Percentiles rank a stretch among this genome's conserved stretches.
phyloP scores from a whole-genome alignment of 73 alveolate species.

The Paramecium caudatum region DNA sequence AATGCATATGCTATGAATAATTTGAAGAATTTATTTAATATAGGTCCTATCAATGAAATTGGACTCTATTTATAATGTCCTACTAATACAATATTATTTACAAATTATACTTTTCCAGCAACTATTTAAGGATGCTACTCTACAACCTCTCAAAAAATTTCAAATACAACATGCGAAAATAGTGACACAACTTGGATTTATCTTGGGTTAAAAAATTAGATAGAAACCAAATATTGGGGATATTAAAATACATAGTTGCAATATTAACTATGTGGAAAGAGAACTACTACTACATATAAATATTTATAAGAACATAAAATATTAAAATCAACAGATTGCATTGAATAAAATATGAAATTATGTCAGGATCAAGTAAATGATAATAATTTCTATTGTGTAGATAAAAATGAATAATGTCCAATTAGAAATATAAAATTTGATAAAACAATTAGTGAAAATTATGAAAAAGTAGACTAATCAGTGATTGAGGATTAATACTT shows the following conservation, averaged over 20 bases:
- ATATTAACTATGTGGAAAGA: not conserved
- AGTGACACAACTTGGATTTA: too few species aligned
- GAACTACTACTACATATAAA: not conserved
- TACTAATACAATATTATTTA: not conserved
- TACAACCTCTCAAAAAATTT: too few species aligned
- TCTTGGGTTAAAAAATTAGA: too few species aligned
- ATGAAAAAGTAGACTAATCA: slow-evolving; percentile 8
- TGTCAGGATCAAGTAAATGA: not conserved
- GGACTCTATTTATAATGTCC: not conserved
- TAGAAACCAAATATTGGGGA: slow-evolving; percentile 6
- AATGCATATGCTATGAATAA: not conserved
- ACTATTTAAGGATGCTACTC: not conserved
- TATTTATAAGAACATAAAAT: not conserved
- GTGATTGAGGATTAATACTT: not conserved
- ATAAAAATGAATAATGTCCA: not conserved
- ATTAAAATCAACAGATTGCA: not conserved
- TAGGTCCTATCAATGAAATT: slow-evolving; percentile 22
- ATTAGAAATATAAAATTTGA: not conserved
- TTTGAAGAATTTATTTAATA: not conserved
- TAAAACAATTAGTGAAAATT: not conserved
- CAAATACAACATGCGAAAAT: too few species aligned
- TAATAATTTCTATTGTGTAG: not conserved
- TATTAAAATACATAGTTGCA: not conserved
- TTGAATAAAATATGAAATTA: not conserved
- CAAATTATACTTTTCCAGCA: not conserved